phyloP scores from a whole-genome alignment of 148 eudicot genomes.

The Polygonum aviculare region DNA sequence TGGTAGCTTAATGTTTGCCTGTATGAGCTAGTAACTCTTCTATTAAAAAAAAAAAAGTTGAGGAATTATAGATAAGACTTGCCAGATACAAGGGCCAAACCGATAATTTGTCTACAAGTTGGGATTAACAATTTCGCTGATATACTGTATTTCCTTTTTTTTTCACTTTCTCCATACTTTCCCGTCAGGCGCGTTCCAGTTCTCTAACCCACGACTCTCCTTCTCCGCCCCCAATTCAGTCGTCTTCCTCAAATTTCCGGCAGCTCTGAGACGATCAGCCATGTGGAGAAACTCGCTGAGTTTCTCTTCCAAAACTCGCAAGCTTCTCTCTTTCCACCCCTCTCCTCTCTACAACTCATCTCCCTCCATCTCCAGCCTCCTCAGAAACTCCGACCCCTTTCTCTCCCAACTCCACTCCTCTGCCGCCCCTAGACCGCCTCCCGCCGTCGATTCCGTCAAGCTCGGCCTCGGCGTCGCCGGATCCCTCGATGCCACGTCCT shows the following conservation, averaged over 20 bases:
- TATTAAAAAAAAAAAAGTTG: too few relatives aligned
- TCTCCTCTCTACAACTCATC: neutral
- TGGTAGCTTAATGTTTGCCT: too few relatives aligned
- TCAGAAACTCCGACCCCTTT: neutral
- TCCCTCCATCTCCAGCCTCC: neutral
- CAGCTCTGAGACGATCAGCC: conserved; percentile 4
- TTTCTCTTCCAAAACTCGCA: neutral
- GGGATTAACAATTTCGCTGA: too few relatives aligned
- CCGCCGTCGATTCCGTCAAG: conserved; percentile 19
- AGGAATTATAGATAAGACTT: too few relatives aligned
- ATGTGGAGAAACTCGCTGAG: conserved; percentile 15
- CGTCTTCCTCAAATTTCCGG: neutral
- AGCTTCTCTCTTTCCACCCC: conserved; percentile 6
- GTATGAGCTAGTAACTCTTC: too few relatives aligned
- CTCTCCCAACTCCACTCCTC: conserved; percentile 6
- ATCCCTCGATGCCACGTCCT: conserved; percentile 16
- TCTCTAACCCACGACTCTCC: too few relatives aligned
- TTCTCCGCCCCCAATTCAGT: too few relatives aligned
- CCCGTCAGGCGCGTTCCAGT: too few relatives aligned
- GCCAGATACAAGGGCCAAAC: too few relatives aligned
- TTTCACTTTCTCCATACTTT: neutral
- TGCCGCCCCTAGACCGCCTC: conserved; percentile 15
- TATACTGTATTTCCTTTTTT: neutral
- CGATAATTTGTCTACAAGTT: too few relatives aligned
- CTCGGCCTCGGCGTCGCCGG: conserved; percentile 18